Conservation (phyloP, 805 yeast genomes). For the Kazachstania viticola region DNA sequence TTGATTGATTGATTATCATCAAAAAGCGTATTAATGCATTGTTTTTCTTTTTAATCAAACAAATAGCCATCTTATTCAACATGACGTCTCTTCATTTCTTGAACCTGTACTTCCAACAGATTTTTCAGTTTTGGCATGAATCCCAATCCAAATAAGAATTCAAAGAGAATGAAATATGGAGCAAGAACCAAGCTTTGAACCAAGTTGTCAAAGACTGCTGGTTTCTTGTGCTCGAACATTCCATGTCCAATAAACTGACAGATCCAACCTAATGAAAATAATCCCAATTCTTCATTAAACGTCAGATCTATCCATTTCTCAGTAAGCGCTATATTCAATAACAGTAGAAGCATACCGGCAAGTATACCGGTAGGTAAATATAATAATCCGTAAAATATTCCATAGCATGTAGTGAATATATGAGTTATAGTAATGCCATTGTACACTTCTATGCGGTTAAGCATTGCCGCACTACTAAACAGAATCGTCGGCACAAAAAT, state of each 20-base stretch:
- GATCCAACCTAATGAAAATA: conserved; percentile 57
- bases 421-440: conserved; percentile 36
- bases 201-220: conserved; percentile 76
- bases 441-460: conserved; percentile 10
- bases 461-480: conserved; percentile 30
- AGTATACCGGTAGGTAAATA: conserved; percentile 41
- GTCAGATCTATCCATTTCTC: conserved; percentile 8
- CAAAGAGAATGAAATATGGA: conserved; percentile 80
- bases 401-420: conserved; percentile 35
- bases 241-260: conserved; percentile 87
- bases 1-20: background rate
- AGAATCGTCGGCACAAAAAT: conserved; percentile 72
- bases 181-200: conserved; percentile 82
- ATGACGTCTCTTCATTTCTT: background rate
- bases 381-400: conserved; percentile 45
- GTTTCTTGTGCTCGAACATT: conserved; percentile 66
- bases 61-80: background rate
- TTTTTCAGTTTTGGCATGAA: conserved; percentile 31
- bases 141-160: conserved; percentile 61
- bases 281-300: conserved; percentile 8
- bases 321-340: conserved; percentile 18
- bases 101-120: conserved; percentile 3
- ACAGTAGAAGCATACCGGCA: conserved; percentile 31
- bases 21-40: too few relatives aligned
- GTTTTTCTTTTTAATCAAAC: too few relatives aligned